Evolutionary conservation across 1,284 basidiomycete species (phyloP).

Genomic region (Ganoderma boninense): DNA sequence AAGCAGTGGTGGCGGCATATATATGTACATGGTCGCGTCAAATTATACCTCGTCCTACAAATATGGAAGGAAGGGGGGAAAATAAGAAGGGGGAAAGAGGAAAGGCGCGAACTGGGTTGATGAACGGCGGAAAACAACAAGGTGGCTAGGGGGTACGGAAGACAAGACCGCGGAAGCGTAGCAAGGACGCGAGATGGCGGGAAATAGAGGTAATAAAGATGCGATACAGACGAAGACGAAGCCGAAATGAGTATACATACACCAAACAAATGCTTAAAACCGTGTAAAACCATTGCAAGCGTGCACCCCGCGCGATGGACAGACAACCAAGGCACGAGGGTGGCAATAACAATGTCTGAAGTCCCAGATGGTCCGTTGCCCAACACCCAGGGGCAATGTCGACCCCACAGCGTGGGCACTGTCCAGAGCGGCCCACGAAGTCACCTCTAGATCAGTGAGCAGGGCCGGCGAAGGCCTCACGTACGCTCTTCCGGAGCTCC

Average conservation of each 20-base stretch:
- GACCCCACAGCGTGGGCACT: slow-evolving; percentile 8
- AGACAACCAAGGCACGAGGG: background rate
- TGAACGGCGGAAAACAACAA: slow-evolving; percentile 3
- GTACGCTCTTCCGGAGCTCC: slow-evolving; percentile 79
- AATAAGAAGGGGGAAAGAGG: background rate
- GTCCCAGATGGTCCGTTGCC: slow-evolving; percentile 29
- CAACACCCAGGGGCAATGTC: slow-evolving; percentile 15
- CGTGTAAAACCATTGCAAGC: slow-evolving; percentile 7
- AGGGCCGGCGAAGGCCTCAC: slow-evolving; percentile 69
- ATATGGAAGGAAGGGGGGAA: slow-evolving; percentile 14
- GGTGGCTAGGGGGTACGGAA: background rate
- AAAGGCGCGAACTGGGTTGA: slow-evolving; percentile 6
- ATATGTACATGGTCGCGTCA: slow-evolving; percentile 31
- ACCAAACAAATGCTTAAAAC: slow-evolving; percentile 1
- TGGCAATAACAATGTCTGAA: slow-evolving; percentile 7
- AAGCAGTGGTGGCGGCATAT: slow-evolving; percentile 21
- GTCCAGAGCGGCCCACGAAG: background rate
- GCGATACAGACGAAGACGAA: slow-evolving; percentile 29
- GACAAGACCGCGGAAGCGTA: slow-evolving; percentile 10
- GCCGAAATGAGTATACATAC: slow-evolving; percentile 5
- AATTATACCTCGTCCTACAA: slow-evolving; percentile 34
- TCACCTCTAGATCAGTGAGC: slow-evolving; percentile 37
- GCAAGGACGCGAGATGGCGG: background rate
- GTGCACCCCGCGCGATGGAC: slow-evolving; percentile 10
- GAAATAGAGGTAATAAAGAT: slow-evolving; percentile 31